Conservation (phyloP, 148 eudicot genomes). For the Mesembryanthemum crystallinum region DNA sequence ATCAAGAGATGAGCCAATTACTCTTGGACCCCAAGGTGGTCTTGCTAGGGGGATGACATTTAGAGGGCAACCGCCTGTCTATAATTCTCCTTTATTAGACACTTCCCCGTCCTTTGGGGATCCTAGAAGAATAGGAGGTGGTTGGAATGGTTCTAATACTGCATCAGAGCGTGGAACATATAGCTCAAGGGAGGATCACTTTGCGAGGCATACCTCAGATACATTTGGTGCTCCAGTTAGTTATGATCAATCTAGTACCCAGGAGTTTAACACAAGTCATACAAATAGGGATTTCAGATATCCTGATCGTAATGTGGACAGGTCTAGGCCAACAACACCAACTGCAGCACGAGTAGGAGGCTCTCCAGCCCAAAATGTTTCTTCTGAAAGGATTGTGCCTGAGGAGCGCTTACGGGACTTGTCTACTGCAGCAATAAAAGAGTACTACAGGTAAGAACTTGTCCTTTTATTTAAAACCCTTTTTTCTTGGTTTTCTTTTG, state of each 20-base stretch:
- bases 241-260: slow-evolving; percentile 43
- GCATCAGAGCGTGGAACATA: slow-evolving; percentile 43
- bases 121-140: slow-evolving; percentile 44
- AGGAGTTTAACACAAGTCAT: slow-evolving; percentile 39
- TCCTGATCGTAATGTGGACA: slow-evolving; percentile 44
- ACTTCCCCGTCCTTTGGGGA: slow-evolving; percentile 41
- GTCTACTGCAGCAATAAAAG: slow-evolving; percentile 71
- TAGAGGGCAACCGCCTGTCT: slow-evolving; percentile 56
- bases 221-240: slow-evolving; percentile 39
- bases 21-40: slow-evolving; percentile 96
- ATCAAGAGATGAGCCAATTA: slow-evolving; percentile 61
- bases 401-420: slow-evolving; percentile 62
- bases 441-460: slow-evolving; percentile 69
- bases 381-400: slow-evolving; percentile 46
- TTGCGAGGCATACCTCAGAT: slow-evolving; percentile 40
- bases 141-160: slow-evolving; percentile 54
- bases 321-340: slow-evolving; percentile 43
- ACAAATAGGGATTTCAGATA: slow-evolving; percentile 48
- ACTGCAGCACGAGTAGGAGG: slow-evolving; percentile 29
- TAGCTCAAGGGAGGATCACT: slow-evolving; percentile 55
- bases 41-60: slow-evolving; percentile 85
- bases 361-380: slow-evolving; percentile 29
- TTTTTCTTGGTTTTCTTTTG: not conserved
- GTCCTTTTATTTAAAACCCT: not conserved
- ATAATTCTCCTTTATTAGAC: slow-evolving; percentile 37